Percentiles rank a stretch among this genome's conserved stretches.
Evolutionary conservation across 805 yeast genomes (phyloP).

Genomic region (Barnettozyma vustinii): DNA sequence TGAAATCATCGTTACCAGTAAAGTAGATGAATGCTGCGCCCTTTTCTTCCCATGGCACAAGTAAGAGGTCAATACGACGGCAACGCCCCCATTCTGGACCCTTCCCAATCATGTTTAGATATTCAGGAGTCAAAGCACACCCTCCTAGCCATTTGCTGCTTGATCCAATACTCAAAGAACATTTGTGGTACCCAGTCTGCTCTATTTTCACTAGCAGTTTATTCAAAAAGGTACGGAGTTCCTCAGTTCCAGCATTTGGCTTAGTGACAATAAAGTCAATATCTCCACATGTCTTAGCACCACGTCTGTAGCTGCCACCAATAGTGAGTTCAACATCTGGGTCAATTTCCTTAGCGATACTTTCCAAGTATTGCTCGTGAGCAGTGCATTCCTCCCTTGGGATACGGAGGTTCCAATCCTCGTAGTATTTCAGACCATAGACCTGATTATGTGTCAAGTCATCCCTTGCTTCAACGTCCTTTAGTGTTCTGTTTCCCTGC

Average conservation of each 20-base stretch:
- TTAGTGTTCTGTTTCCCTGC: slow-evolving; percentile 33
- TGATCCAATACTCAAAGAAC: slow-evolving; percentile 16
- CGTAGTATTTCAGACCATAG: slow-evolving; percentile 40
- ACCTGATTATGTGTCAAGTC: slow-evolving; percentile 27
- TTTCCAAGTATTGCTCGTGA: slow-evolving; percentile 33
- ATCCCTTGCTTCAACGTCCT: slow-evolving; percentile 30
- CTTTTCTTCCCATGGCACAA: slow-evolving; percentile 38
- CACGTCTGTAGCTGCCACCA: slow-evolving; percentile 52
- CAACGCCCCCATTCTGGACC: slow-evolving; percentile 33
- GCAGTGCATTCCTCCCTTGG: slow-evolving; percentile 39
- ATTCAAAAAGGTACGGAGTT: slow-evolving; percentile 18
- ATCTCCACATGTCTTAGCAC: slow-evolving; percentile 42
- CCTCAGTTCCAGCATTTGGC: slow-evolving; percentile 24
- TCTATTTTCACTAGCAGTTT: slow-evolving; percentile 23
- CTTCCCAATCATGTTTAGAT: slow-evolving; percentile 19
- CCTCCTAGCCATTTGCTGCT: slow-evolving; percentile 33
- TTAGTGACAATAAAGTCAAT: slow-evolving; percentile 45
- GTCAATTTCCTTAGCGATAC: slow-evolving; percentile 28
- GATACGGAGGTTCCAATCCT: slow-evolving; percentile 42
- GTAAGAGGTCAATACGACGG: slow-evolving; percentile 49
- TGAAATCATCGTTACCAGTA: slow-evolving; percentile 49
- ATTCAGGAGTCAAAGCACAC: slow-evolving; percentile 24
- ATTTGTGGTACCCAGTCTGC: slow-evolving; percentile 25
- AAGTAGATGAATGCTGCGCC: slow-evolving; percentile 49
- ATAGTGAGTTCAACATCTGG: slow-evolving; percentile 31